A percentile compares a stretch with the other conserved stretches of the same genome.
Evolutionary conservation across 352 stramenopile species (phyloP).

Genomic region (Phytophthora meadii): DNA sequence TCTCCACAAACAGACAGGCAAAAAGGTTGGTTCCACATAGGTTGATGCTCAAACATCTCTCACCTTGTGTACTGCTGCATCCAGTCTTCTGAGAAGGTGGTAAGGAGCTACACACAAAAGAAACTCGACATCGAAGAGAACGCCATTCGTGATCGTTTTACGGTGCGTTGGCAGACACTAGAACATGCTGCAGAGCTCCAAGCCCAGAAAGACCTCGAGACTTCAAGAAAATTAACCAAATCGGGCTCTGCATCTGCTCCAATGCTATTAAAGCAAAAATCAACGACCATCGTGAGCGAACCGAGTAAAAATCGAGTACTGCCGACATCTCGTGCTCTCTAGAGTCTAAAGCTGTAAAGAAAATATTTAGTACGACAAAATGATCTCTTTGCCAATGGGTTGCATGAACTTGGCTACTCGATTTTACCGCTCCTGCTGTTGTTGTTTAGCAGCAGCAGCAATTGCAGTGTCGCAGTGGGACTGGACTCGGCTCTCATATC

Average conservation of each 20-base stretch:
- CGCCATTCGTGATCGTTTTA: slow-evolving; percentile 39
- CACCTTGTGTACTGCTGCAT: slow-evolving; percentile 12
- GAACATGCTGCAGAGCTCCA: slow-evolving; percentile 25
- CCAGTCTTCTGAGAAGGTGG: slow-evolving; percentile 23
- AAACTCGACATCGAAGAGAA: slow-evolving; percentile 48
- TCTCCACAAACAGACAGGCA: slow-evolving; percentile 46
- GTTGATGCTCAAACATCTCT: background rate
- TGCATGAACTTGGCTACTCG: too few species aligned
- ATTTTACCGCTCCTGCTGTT: slow-evolving; percentile 15
- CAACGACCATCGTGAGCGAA: background rate
- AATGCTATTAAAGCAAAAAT: background rate
- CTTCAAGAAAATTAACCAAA: background rate
- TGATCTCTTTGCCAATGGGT: too few species aligned
- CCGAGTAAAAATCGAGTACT: slow-evolving; percentile 1
- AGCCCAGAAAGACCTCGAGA: slow-evolving; percentile 19
- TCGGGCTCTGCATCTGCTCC: background rate
- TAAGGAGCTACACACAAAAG: slow-evolving; percentile 51
- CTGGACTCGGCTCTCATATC: slow-evolving; percentile 85
- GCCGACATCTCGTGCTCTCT: background rate
- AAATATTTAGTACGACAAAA: background rate
- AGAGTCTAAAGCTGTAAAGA: background rate
- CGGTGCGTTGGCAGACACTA: slow-evolving; percentile 45
- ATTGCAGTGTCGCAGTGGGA: slow-evolving; percentile 57
- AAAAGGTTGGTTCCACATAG: slow-evolving; percentile 26
- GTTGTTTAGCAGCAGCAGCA: slow-evolving; percentile 28